phyloP scores from a whole-genome alignment of 768 basidiomycete genomes.

The Suillus paluster region DNA sequence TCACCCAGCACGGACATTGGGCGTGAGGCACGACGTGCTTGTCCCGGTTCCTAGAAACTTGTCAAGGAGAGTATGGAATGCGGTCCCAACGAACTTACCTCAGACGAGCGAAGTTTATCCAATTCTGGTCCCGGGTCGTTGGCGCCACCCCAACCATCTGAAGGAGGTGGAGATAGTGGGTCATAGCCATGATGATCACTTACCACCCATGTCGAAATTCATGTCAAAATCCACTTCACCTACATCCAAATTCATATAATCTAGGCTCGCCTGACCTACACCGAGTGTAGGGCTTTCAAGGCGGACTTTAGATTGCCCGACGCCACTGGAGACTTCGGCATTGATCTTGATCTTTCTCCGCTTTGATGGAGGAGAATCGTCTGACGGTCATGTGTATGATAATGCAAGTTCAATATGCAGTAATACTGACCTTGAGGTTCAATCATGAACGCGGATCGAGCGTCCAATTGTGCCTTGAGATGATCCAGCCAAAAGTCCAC shows the following conservation, averaged over 20 bases:
- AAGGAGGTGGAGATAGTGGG: not conserved
- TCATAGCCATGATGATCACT: conserved; percentile 8
- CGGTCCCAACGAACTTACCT: conserved; percentile 47
- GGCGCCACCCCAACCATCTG: conserved; percentile 26
- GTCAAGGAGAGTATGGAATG: conserved; percentile 16
- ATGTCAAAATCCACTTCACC: conserved; percentile 25
- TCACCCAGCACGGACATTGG: conserved; percentile 55
- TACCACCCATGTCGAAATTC: conserved; percentile 28
- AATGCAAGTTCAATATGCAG: not conserved
- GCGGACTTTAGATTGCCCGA: not conserved
- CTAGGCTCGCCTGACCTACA: not conserved
- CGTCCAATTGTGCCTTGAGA: conserved; percentile 71
- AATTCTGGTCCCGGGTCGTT: conserved; percentile 21
- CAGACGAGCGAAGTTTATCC: conserved; percentile 56
- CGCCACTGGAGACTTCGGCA: not conserved
- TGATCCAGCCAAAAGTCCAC: conserved; percentile 76
- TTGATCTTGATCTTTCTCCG: conserved; percentile 44
- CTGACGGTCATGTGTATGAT: conserved; percentile 24
- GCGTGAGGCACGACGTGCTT: conserved; percentile 75
- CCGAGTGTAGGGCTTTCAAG: not conserved
- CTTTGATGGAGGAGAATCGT: conserved; percentile 48
- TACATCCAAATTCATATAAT: conserved; percentile 4
- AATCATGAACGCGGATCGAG: conserved; percentile 45
- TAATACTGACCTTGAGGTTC: conserved; percentile 10
- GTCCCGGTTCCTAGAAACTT: conserved; percentile 73